These are phyloP conservation scores for Saccharum officinarum DNA, from an alignment of 176 grass and related monocot species.

Conservation along the genomic window DNA sequence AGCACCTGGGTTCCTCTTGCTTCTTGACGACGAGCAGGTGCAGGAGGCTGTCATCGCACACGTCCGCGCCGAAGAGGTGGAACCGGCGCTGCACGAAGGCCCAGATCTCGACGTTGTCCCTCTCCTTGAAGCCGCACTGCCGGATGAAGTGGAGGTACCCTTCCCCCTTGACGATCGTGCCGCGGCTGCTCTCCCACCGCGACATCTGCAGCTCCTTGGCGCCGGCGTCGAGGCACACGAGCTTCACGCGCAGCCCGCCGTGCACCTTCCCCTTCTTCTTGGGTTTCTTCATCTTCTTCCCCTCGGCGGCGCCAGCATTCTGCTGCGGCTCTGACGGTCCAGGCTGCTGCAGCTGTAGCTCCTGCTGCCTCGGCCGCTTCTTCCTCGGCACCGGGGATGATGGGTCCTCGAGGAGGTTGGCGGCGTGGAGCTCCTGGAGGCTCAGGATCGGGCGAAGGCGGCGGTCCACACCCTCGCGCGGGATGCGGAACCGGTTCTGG, in stretches of 20 bases:
- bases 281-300: not conserved
- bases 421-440: conserved; percentile 1
- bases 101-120: conserved; percentile 12
- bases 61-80: not conserved
- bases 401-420: not conserved
- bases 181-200: conserved; percentile 17
- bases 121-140: not conserved
- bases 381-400: not conserved
- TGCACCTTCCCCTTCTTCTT: conserved; percentile 20
- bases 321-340: not conserved
- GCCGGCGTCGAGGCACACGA: not conserved
- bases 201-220: not conserved
- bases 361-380: no score
- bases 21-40: conserved; percentile 36
- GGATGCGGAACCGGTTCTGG: conserved; percentile 48
- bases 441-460: not conserved
- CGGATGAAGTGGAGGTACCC: conserved; percentile 23
- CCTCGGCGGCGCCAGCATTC: not conserved
- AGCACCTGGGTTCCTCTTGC: not conserved
- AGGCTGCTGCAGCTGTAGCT: not conserved
- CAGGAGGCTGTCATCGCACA: conserved; percentile 43
- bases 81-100: conserved; percentile 22
- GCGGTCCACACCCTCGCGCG: not conserved
- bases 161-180: conserved; percentile 29
- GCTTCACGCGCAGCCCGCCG: conserved; percentile 18